These are phyloP conservation scores for Teunomyces kruisii DNA, from an alignment of 805 yeast species.

Conservation along the genomic window DNA sequence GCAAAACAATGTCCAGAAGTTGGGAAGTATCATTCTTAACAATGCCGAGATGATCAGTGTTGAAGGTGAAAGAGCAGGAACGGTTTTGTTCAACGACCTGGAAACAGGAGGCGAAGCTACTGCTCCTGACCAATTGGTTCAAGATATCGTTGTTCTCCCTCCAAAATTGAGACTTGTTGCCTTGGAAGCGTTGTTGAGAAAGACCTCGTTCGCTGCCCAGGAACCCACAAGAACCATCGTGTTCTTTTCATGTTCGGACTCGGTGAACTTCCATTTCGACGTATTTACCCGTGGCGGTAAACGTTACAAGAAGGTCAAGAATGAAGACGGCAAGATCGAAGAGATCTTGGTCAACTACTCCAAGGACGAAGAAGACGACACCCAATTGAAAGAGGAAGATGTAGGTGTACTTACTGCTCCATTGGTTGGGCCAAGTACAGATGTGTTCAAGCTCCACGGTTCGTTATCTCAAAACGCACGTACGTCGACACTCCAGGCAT, in stretches of 20 bases:
- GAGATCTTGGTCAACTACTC: constrained; percentile 10
- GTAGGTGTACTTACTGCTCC: constrained; percentile 56
- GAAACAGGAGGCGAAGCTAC: constrained; percentile 20
- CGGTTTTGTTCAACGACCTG: constrained; percentile 31
- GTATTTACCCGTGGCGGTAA: constrained; percentile 65
- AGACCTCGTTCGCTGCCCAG: constrained; percentile 12
- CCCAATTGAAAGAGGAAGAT: constrained; percentile 20
- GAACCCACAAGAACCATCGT: constrained; percentile 64
- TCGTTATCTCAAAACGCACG: constrained; percentile 83
- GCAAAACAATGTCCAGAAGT: constrained; percentile 72
- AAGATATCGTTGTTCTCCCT: constrained; percentile 81
- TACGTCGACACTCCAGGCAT: constrained; percentile 69
- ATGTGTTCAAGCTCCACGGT: constrained; percentile 79
- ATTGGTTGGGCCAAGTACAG: constrained; percentile 40
- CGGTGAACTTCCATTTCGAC: constrained; percentile 90
- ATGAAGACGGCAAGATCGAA: constrained; percentile 25
- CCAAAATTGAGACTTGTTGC: constrained; percentile 89
- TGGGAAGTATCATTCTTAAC: constrained; percentile 75
- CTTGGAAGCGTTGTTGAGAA: constrained; percentile 61
- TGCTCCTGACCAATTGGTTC: constrained; percentile 91
- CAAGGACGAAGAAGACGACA: constrained; percentile 20
- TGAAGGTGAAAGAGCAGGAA: constrained; percentile 22
- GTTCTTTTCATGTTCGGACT: constrained; percentile 90
- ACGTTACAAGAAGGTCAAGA: constrained; percentile 30
- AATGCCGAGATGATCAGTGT: constrained; percentile 69